Evolutionary conservation across 345 rosid species (phyloP).

Genomic region (Hibiscus tridactylites): DNA sequence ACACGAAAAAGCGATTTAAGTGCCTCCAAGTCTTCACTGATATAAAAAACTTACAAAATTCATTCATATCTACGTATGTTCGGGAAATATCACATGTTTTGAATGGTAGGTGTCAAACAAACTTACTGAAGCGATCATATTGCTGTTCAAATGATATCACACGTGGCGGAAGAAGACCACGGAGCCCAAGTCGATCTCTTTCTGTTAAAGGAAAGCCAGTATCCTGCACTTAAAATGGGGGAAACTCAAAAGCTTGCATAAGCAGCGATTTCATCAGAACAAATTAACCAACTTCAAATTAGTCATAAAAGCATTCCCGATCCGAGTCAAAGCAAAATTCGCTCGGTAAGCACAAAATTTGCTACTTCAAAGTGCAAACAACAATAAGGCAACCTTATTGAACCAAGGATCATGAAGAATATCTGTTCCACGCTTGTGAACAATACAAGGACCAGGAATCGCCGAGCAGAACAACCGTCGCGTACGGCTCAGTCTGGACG

Average conservation of each 20-base stretch:
- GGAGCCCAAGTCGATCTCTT: slow-evolving; percentile 89
- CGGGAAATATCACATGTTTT: not conserved
- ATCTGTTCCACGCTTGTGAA: slow-evolving; percentile 96
- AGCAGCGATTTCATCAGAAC: not conserved
- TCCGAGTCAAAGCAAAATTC: not conserved
- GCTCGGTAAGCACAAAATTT: not conserved
- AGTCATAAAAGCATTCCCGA: too few relatives aligned
- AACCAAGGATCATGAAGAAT: slow-evolving; percentile 99
- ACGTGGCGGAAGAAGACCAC: slow-evolving; percentile 97
- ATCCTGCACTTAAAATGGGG: slow-evolving; percentile 39
- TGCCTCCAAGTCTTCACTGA: too few relatives aligned
- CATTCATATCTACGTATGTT: not conserved
- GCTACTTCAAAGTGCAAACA: not conserved
- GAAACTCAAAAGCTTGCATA: not conserved
- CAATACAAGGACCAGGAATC: slow-evolving; percentile 89
- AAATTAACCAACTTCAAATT: not conserved
- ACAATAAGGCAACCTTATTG: slow-evolving; percentile 54
- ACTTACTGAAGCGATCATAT: slow-evolving; percentile 91
- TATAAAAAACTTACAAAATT: not conserved
- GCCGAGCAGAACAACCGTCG: slow-evolving; percentile 55
- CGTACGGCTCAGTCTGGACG: slow-evolving; percentile 40
- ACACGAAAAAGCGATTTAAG: too few relatives aligned
- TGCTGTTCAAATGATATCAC: slow-evolving; percentile 86
- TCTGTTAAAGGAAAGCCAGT: slow-evolving; percentile 94
- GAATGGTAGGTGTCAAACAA: slow-evolving; percentile 10